A percentile compares a stretch with the other conserved stretches of the same genome.
These are phyloP conservation scores for Diophrys sp. DNA, from an alignment of 73 alveolate species.

Conservation along the genomic window DNA sequence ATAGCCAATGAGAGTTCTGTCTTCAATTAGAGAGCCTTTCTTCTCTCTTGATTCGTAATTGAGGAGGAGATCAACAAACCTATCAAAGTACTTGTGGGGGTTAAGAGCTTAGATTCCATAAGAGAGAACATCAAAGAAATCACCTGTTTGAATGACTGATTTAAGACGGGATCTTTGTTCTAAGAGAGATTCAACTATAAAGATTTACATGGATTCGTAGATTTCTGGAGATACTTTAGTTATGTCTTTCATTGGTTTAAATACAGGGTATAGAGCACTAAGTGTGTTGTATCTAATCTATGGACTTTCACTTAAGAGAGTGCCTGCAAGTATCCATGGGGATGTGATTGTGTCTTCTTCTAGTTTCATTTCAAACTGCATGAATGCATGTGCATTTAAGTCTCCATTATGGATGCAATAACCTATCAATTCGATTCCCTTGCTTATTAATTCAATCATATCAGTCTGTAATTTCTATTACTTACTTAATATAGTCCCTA, in stretches of 20 bases:
- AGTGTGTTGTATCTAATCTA: background rate
- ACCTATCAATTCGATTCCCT: background rate
- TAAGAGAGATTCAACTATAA: background rate
- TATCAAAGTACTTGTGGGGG: constrained; percentile 22
- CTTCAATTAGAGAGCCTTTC: constrained; percentile 3
- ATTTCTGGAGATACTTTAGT: background rate
- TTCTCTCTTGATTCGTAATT: constrained; percentile 14
- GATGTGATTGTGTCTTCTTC: background rate
- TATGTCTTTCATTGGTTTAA: background rate
- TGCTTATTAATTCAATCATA: background rate
- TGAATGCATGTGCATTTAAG: background rate
- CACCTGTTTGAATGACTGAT: background rate
- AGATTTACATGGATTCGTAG: background rate
- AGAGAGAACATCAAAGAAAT: background rate
- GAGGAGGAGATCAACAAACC: constrained; percentile 29
- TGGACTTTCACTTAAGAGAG: background rate
- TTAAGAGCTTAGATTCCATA: constrained; percentile 6
- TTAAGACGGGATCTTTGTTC: too few relatives aligned
- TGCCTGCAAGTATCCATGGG: background rate
- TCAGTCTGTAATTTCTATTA: background rate
- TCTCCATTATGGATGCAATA: background rate
- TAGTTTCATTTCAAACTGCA: background rate
- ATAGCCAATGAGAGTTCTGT: constrained; percentile 19
- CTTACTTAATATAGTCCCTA: too few relatives aligned
- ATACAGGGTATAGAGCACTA: background rate